These are phyloP conservation scores for Martensiomyces pterosporus DNA, from an alignment of 192 early-diverging fungal species.

Conservation along the genomic window DNA sequence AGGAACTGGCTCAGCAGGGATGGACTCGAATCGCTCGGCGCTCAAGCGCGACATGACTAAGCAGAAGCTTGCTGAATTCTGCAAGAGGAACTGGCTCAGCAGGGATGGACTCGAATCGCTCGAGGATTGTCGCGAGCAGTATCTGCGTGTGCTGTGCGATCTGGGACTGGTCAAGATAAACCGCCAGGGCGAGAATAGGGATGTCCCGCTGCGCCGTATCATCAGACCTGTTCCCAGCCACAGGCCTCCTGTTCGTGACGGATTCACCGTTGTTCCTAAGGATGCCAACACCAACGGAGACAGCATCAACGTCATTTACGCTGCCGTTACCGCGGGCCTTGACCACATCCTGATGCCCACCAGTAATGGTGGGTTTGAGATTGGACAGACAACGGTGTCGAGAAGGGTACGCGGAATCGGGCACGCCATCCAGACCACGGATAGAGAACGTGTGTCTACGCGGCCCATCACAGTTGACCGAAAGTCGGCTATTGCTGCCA, in stretches of 20 bases:
- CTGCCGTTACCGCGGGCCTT: conserved; percentile 15
- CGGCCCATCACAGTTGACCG: conserved; percentile 5
- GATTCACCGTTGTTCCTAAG: conserved; percentile 9
- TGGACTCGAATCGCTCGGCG: conserved; percentile 18
- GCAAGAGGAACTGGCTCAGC: conserved; percentile 5
- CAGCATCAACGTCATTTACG: conserved; percentile 16
- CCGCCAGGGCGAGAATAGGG: neutral
- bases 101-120: conserved; percentile 18
- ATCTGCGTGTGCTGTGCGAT: conserved; percentile 12
- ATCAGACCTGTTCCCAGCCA: neutral
- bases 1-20: conserved; percentile 9
- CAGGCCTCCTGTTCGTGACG: neutral
- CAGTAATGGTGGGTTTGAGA: neutral
- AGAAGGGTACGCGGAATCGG: conserved; percentile 13
- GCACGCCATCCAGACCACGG: conserved; percentile 9
- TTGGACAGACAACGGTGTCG: conserved; percentile 11
- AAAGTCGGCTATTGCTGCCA: neutral
- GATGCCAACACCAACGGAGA: conserved; percentile 6
- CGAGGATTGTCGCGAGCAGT: conserved; percentile 33
- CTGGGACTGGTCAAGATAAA: conserved; percentile 5
- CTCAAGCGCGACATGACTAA: neutral
- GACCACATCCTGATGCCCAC: conserved; percentile 24
- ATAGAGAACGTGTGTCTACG: conserved; percentile 14
- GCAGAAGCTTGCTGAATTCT: neutral
- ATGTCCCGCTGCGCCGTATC: neutral